Base-by-base conservation (phyloP, 2,329 filamentous ascomycete species). In the Davidsoniella australis region DNA sequence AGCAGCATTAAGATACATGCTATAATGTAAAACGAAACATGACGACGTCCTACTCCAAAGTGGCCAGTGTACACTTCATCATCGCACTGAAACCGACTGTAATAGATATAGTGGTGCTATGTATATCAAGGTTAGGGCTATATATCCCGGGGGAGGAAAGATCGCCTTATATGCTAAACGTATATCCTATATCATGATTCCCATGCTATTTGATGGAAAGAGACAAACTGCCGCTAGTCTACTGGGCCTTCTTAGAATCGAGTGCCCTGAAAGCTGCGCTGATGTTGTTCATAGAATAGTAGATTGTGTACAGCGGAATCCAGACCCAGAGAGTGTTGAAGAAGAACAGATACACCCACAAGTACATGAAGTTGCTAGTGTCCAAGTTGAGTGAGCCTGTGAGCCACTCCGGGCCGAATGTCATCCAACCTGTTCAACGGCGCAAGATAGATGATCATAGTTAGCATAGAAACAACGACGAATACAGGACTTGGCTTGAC, bases 311-410 rank as follows among this genome's bases (percentile, higher is more conserved):
- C 1, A 73, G 50, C 0, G 78, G 78, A 54, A 81, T 69, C 54
- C 73, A 71, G 3, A 82, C 77, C 78, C 78, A 82, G 3, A 81
- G 64, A 56, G 69, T 71, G 62, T 82, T 82, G 67, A 82, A 82
- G 62, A 82, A 81, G 55, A 79, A 66, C 14, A 82, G 64, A 56
- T 81, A 82, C 12, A 81, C 66, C 77, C 77, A 82, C 54, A 72
- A 64, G 57, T 78, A 79, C 75, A 82, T 78, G 56, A 75, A 80
- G 62, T 81, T 82, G 63, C 70, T 76, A 16, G 68, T 68, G 60
- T 81, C 75, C 52, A 82, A 70, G 58, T 78, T 80, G 55, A 69
- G 58, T 59, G 71, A 81, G 47, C 70, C 71, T 2, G 70, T 73
- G 10, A 82, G 64, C 78, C 78, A 82, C 62, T 82, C 78, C 10